Base-by-base conservation (phyloP, 2,329 filamentous ascomycete genomes). In the Sodiomyces alkalinus region DNA sequence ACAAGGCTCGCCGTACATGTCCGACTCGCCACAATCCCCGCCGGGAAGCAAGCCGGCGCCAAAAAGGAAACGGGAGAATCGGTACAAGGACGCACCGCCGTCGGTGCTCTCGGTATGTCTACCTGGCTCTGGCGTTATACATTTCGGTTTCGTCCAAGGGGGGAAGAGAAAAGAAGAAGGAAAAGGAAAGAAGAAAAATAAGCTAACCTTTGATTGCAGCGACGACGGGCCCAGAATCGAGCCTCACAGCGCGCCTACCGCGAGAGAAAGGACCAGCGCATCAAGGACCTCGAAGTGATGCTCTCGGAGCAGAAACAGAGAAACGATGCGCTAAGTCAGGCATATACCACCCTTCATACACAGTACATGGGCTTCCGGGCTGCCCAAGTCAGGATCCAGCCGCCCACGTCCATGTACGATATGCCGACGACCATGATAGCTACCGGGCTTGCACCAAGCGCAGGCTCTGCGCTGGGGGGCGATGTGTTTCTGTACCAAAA, bases 251-350 rank as follows among this genome's bases (percentile, higher is more conserved):
- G 44, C 4, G 46, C 45, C 15, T 50, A 50, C 33, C 41, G 46
- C 17, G 43, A 48, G 33, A 44, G 47, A 32, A 50, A 46, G 30
- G 43, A 77, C 42, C 70, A 74, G 45, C 64, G 73, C 35, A 74
- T 74, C 41, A 64, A 65, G 35, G 71, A 76, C 39, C 61, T 77
- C 13, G 71, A 76, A 45, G 44, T 55, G 19, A 60, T 70, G 39
- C 60, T 76, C 18, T 49, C 48, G 26, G 60, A 65, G 12, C 51
- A 69, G 27, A 61, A 62, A 35, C 58, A 64, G 15, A 65, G 62
- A 39, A 68, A 74, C 44, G 62, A 62, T 33, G 55, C 58, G 19
- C 59, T 75, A 29, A 59, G 60, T 35, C 55, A 60, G 28, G 67
- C 66, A 4, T 71, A 73, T 41, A 48, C 55, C 17, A 43, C 47